A percentile compares a stretch with the other conserved stretches of the same genome.
Evolutionary conservation across 257 asterid genomes (phyloP).

Genomic region (Nicotiana noctiflora): DNA sequence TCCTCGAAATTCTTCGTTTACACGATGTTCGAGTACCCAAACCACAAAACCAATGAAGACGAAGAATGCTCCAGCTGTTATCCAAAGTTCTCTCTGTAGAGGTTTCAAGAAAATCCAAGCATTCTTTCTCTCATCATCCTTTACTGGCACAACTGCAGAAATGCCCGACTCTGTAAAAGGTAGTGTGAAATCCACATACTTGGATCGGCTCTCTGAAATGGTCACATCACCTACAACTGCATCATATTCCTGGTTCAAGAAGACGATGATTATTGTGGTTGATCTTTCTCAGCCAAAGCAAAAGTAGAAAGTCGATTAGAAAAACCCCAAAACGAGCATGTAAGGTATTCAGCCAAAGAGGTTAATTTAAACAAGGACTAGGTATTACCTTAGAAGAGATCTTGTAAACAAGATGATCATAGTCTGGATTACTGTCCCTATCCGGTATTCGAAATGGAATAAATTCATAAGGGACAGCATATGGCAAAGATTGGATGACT

Average conservation of each 20-base stretch:
- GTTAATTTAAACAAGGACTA: not conserved
- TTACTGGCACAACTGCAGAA: slow-evolving; percentile 21
- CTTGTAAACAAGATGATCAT: slow-evolving; percentile 21
- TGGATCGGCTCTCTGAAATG: slow-evolving; percentile 28
- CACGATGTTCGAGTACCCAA: slow-evolving; percentile 39
- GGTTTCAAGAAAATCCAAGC: slow-evolving; percentile 31
- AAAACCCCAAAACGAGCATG: not conserved
- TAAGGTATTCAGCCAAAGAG: not conserved
- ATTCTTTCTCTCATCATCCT: slow-evolving; percentile 10
- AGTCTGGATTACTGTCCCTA: slow-evolving; percentile 12
- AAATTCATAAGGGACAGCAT: slow-evolving; percentile 25
- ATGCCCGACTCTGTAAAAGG: slow-evolving; percentile 40
- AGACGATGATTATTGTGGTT: not conserved
- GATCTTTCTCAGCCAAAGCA: not conserved
- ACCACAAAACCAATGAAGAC: slow-evolving; percentile 22
- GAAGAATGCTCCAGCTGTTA: slow-evolving; percentile 23
- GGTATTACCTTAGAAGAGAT: slow-evolving; percentile 20
- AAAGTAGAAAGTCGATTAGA: not conserved
- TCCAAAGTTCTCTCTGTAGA: slow-evolving; percentile 23
- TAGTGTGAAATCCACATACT: slow-evolving; percentile 35
- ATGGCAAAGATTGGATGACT: slow-evolving; percentile 18
- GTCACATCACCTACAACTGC: slow-evolving; percentile 42
- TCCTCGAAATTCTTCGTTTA: slow-evolving; percentile 32
- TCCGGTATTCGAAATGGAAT: slow-evolving; percentile 1
- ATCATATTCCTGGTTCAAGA: slow-evolving; percentile 24